Evolutionary conservation across 805 yeast species (phyloP).

Genomic region (Metschnikowia orientalis): DNA sequence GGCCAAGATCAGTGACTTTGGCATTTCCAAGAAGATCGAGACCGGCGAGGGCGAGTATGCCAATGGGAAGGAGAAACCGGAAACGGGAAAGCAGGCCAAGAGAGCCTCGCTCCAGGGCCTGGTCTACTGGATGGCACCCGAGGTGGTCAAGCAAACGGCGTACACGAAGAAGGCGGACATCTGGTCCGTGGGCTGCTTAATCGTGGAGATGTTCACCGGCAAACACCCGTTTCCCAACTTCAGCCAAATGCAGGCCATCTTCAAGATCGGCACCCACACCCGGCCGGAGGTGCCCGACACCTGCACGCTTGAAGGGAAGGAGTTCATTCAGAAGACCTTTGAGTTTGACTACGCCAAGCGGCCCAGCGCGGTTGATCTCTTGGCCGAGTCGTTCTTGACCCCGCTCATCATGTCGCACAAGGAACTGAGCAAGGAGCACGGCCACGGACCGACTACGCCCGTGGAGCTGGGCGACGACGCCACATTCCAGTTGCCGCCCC

Average conservation of each 20-base stretch:
- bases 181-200: slow-evolving; percentile 94
- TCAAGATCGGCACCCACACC: slow-evolving; percentile 82
- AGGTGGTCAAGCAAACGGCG: slow-evolving; percentile 89
- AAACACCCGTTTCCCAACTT: slow-evolving; percentile 94
- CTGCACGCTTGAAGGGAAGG: slow-evolving; percentile 63
- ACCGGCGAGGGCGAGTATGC: slow-evolving; percentile 20
- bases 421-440: slow-evolving; percentile 1
- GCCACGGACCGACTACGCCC: too few relatives aligned
- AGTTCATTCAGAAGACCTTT: slow-evolving; percentile 64
- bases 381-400: slow-evolving; percentile 59
- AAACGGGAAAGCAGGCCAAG: slow-evolving; percentile 31
- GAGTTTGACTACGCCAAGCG: slow-evolving; percentile 70
- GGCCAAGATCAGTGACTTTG: slow-evolving; percentile 84
- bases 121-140: slow-evolving; percentile 99
- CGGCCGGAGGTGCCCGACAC: slow-evolving; percentile 76
- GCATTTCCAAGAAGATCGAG: slow-evolving; percentile 55
- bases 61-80: slow-evolving; percentile 6
- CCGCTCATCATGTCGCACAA: slow-evolving; percentile 39
- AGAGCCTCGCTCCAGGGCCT: slow-evolving; percentile 84
- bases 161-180: slow-evolving; percentile 92
- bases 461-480: too few relatives aligned
- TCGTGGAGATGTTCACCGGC: slow-evolving; percentile 94
- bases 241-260: slow-evolving; percentile 95
- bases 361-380: slow-evolving; percentile 66
- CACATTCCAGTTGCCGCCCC: too few relatives aligned